Conservation (phyloP, 1,139 yeast species). For the Sugiyamaella novakii region DNA sequence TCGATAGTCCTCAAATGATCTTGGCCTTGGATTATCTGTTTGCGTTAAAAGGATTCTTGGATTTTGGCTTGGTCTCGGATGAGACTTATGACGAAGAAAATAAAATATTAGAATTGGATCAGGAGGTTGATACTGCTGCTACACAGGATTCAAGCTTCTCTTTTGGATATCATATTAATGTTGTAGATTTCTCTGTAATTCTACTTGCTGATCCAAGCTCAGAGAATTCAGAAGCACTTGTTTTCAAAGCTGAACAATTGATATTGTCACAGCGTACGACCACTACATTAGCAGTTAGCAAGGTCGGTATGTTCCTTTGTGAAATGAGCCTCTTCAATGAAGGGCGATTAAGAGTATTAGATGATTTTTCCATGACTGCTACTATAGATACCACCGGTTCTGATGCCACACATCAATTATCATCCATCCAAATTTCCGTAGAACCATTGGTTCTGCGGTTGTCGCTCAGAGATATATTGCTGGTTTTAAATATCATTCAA, state of each 20-base stretch:
- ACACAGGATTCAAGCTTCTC: neutral
- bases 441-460: constrained; percentile 82
- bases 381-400: constrained; percentile 74
- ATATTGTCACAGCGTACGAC: constrained; percentile 66
- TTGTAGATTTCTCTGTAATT: constrained; percentile 77
- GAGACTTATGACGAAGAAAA: constrained; percentile 20
- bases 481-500: constrained; percentile 74
- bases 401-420: constrained; percentile 55
- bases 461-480: constrained; percentile 80
- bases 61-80: constrained; percentile 45
- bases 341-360: constrained; percentile 70
- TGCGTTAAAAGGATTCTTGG: constrained; percentile 67
- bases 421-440: constrained; percentile 67
- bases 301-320: constrained; percentile 84
- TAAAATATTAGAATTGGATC: constrained; percentile 22
- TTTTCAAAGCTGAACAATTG: constrained; percentile 82
- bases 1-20: constrained; percentile 80
- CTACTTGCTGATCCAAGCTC: constrained; percentile 78
- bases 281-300: constrained; percentile 67
- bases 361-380: constrained; percentile 82
- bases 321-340: constrained; percentile 68
- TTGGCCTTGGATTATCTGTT: constrained; percentile 84
- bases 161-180: constrained; percentile 57
- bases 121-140: constrained; percentile 19
- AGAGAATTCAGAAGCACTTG: constrained; percentile 79